A percentile compares a stretch with the other conserved stretches of the same genome.
phyloP scores from a whole-genome alignment of 768 basidiomycete species.

The Pholiota conissans region DNA sequence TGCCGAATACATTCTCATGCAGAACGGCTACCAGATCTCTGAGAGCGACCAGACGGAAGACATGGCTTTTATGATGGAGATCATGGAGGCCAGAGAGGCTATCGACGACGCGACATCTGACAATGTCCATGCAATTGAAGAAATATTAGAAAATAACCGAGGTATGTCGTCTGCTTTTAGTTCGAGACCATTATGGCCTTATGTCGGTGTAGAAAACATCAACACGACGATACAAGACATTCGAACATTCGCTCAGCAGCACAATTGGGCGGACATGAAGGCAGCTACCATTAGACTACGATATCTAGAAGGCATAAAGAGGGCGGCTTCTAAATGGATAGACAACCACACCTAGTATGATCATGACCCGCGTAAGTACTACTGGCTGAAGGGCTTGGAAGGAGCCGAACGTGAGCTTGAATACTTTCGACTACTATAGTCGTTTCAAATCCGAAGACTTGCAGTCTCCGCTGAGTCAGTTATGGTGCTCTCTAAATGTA shows the following conservation, averaged over 20 bases:
- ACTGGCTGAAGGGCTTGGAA: no score
- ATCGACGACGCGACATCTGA: slow-evolving; percentile 58
- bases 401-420: no score
- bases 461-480: no score
- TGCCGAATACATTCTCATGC: slow-evolving; percentile 77
- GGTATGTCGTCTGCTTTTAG: slow-evolving; percentile 39
- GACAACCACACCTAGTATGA: slow-evolving; percentile 27
- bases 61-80: slow-evolving; percentile 65
- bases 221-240: slow-evolving; percentile 44
- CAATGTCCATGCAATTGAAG: slow-evolving; percentile 46
- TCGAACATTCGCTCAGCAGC: slow-evolving; percentile 44
- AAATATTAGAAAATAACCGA: slow-evolving; percentile 52
- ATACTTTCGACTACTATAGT: no score
- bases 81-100: slow-evolving; percentile 78
- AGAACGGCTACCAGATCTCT: slow-evolving; percentile 53
- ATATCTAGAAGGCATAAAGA: slow-evolving; percentile 68
- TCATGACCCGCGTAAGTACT: no score
- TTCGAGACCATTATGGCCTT: not conserved
- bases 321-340: slow-evolving; percentile 45
- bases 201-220: slow-evolving; percentile 48
- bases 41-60: slow-evolving; percentile 79
- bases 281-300: slow-evolving; percentile 64
- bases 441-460: no score
- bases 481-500: no score
- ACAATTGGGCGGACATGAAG: slow-evolving; percentile 61